Base-by-base conservation (phyloP, 371 early-diverging fungal genomes). In the Entomophthora muscae region DNA sequence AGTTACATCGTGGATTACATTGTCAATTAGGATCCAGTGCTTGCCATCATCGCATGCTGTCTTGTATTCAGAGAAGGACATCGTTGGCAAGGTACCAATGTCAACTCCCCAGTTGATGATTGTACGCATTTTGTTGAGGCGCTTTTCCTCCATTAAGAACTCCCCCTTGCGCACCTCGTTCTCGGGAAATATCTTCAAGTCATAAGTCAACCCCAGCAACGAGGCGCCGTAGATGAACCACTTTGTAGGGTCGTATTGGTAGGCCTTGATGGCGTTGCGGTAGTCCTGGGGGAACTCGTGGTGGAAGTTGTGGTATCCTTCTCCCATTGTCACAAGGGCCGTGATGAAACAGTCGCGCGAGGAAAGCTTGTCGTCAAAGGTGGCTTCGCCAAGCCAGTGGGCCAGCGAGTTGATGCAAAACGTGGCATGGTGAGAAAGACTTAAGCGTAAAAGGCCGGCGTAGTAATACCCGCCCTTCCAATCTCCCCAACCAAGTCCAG, bases 401-500 rank as follows among this genome's bases (percentile, higher is more conserved):
- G n/a, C n/a, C n/a, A n/a, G n/a, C n/a, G n/a, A n/a, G n/a, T n/a
- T n/a, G n/a, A n/a, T n/a, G n/a, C n/a, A n/a, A n/a, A n/a, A n/a
- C n/a, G n/a, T n/a, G n/a, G n/a, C n/a, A n/a, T 85, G 63, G 88
- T 88, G 1, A 90, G 90, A 61, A 90, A 76, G 64, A 86, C 81
- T 81, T 91, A 92, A 66, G 92, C 85, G 68, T 91, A 92, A 79
- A 93, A 93, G 28, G 94, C 92, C 28, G 88, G 85, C 67, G 90
- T 90, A 68, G 89, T 90, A 63, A 88, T 80, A 64, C 86, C 76
- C 27, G 83, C 79, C 93, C 76, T 78, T 73, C 79, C 79, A 89
- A 76, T 94, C 94, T 53, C 88, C 90, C 92, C 93, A 94, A 52
- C 82, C 80, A 65, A 86, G 69, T 23, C 90, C 89, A 59, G 90